These are phyloP conservation scores for Daphne laureola DNA, from an alignment of 441 rosid genomes.

Conservation along the genomic window DNA sequence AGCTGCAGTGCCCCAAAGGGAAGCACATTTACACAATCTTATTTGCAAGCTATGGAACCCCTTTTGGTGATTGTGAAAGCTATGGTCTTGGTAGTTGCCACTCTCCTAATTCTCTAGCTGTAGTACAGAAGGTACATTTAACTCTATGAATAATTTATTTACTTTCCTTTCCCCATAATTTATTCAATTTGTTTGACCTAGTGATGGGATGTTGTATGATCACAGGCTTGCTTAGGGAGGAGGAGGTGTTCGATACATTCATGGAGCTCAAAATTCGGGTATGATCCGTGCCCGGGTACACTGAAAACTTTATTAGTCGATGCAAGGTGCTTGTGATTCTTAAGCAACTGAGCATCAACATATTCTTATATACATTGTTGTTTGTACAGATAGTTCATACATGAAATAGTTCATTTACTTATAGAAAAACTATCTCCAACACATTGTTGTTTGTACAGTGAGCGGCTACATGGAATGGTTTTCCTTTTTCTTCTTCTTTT, in stretches of 20 bases:
- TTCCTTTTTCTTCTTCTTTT: too few relatives aligned
- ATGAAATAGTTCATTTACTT: too few relatives aligned
- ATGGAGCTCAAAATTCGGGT: constrained; percentile 35
- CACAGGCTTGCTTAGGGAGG: constrained; percentile 52
- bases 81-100: constrained; percentile 36
- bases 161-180: not conserved
- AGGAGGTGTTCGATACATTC: constrained; percentile 31
- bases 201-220: not conserved
- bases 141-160: not conserved
- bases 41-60: constrained; percentile 43
- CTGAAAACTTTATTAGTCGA: constrained; percentile 44
- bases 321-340: constrained; percentile 33
- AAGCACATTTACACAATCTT: constrained; percentile 37
- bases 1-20: constrained; percentile 38
- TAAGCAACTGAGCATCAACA: not conserved
- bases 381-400: too few relatives aligned
- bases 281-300: constrained; percentile 44
- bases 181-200: not conserved
- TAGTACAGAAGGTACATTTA: constrained; percentile 24
- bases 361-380: too few relatives aligned
- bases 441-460: too few relatives aligned
- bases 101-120: constrained; percentile 22
- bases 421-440: too few relatives aligned
- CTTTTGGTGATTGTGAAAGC: constrained; percentile 35
- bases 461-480: too few relatives aligned